These are phyloP conservation scores for Coprinopsis cinerea DNA, from an alignment of 768 basidiomycete genomes.

Conservation along the genomic window DNA sequence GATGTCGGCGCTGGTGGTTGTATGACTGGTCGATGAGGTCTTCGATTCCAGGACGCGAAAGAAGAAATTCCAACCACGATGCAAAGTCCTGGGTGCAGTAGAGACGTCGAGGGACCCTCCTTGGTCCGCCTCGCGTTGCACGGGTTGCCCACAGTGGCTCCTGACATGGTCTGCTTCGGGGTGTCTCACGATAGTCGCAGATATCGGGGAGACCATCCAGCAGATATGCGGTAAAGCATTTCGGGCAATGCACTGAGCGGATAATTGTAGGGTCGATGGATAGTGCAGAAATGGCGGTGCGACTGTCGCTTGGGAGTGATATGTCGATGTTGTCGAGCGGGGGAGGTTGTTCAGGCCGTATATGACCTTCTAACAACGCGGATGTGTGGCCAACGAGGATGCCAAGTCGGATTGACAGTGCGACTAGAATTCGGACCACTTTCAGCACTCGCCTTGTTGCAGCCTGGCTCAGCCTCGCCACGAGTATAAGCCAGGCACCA, in stretches of 20 bases:
- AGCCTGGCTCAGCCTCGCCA: too few species aligned
- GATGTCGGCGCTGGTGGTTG: slow-evolving; percentile 6
- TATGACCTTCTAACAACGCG: too few species aligned
- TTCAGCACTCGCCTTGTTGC: too few species aligned
- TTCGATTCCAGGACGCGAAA: slow-evolving; percentile 18
- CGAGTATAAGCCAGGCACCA: too few species aligned
- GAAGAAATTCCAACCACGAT: slow-evolving; percentile 18
- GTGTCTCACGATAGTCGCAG: slow-evolving; percentile 11
- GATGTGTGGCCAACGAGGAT: too few species aligned
- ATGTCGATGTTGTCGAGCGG: too few species aligned
- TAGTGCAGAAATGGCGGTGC: too few species aligned
- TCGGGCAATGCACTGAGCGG: slow-evolving; percentile 16
- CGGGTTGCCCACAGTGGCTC: slow-evolving; percentile 10
- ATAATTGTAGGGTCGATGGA: slow-evolving; percentile 14
- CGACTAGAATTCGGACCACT: too few species aligned
- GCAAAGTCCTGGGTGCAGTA: slow-evolving; percentile 17
- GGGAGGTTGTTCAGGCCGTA: too few species aligned
- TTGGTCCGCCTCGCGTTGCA: slow-evolving; percentile 7
- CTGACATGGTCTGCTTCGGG: slow-evolving; percentile 10
- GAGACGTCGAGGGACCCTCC: slow-evolving; percentile 10
- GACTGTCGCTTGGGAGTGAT: too few species aligned
- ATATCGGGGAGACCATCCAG: background rate
- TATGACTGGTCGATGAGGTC: slow-evolving; percentile 18
- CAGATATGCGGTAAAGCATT: slow-evolving; percentile 8
- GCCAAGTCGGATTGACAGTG: too few species aligned